These are phyloP conservation scores for Ascoidea asiatica DNA, from an alignment of 805 yeast species.

Conservation along the genomic window DNA sequence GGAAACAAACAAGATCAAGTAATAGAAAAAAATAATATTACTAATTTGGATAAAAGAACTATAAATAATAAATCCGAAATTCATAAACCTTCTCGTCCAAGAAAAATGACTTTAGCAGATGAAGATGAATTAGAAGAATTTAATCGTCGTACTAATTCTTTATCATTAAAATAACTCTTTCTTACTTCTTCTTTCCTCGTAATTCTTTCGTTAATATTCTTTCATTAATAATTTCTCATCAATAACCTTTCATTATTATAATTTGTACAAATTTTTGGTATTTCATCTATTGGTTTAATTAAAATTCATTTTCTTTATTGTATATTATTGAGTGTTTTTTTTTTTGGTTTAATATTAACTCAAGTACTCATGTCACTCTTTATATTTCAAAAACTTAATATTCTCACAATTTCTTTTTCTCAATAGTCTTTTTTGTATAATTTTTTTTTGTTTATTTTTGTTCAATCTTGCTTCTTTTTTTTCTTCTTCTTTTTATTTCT, in stretches of 20 bases:
- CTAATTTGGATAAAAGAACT: background rate
- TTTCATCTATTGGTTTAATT: background rate
- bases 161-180: background rate
- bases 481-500: slow-evolving; percentile 18
- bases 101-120: background rate
- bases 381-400: slow-evolving; percentile 47
- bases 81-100: background rate
- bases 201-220: background rate
- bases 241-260: background rate
- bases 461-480: slow-evolving; percentile 16
- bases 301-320: background rate
- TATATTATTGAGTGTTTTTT: background rate
- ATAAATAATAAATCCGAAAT: background rate
- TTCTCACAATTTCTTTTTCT: slow-evolving; percentile 34
- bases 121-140: background rate
- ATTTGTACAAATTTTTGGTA: background rate
- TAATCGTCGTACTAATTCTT: background rate
- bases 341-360: slow-evolving; percentile 25
- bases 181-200: background rate
- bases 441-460: slow-evolving; percentile 30
- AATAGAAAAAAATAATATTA: background rate
- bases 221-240: background rate
- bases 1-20: background rate
- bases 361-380: slow-evolving; percentile 39
- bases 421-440: slow-evolving; percentile 41